Conservation (phyloP, 2,329 filamentous ascomycete genomes). For the Paecilomyces dactylethromorphus region DNA sequence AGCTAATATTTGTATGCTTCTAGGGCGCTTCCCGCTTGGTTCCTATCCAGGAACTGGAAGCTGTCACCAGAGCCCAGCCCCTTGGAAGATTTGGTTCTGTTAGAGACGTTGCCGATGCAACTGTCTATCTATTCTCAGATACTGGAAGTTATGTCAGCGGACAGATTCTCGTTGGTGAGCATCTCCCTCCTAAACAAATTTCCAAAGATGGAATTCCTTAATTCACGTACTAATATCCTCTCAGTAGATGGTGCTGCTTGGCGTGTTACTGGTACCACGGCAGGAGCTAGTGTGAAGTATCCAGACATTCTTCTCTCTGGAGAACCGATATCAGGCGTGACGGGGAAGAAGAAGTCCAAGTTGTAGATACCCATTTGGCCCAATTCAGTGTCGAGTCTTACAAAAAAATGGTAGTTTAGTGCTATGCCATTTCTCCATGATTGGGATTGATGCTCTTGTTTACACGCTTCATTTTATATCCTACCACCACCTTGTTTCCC, state of each 20-base stretch:
- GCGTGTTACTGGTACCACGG: neutral
- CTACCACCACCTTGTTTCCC: neutral
- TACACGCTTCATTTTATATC: neutral
- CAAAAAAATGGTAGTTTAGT: no score
- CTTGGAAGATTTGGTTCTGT: slow-evolving; percentile 70
- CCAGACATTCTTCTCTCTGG: neutral
- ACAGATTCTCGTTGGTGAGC: slow-evolving; percentile 60
- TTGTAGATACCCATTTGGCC: neutral
- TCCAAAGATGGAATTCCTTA: neutral
- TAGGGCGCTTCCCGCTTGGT: slow-evolving; percentile 60
- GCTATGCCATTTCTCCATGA: no score
- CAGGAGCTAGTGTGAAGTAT: neutral
- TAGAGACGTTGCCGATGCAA: slow-evolving; percentile 87
- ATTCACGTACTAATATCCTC: neutral
- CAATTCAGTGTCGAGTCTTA: neutral
- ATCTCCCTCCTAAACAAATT: neutral
- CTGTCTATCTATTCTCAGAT: slow-evolving; percentile 80
- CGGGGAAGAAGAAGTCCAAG: neutral
- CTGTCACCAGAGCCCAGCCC: slow-evolving; percentile 53
- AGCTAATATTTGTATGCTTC: slow-evolving; percentile 2
- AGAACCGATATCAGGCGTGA: neutral
- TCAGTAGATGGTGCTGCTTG: neutral
- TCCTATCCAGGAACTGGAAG: slow-evolving; percentile 45
- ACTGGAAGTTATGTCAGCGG: slow-evolving; percentile 83
- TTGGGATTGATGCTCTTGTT: no score